phyloP scores from a whole-genome alignment of 345 rosid genomes.

The Brassica napus region Da-Ae NC_063448.1:6139001-6139500 shows the following conservation, averaged over 20 bases:
- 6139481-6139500: slow-evolving; percentile 17
- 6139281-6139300: slow-evolving; percentile 42
- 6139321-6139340: slow-evolving; percentile 56
- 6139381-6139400: slow-evolving; percentile 43
- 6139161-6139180: slow-evolving; percentile 58
- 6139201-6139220: slow-evolving; percentile 41
- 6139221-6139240: slow-evolving; percentile 45
- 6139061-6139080: slow-evolving; percentile 39
- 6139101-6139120: slow-evolving; percentile 42
- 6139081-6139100: slow-evolving; percentile 43
- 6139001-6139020: slow-evolving; percentile 45
- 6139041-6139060: slow-evolving; percentile 56
- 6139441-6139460: slow-evolving; percentile 41
- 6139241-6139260: slow-evolving; percentile 58
- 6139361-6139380: slow-evolving; percentile 37
- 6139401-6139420: slow-evolving; percentile 50
- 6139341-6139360: slow-evolving; percentile 53
- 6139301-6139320: slow-evolving; percentile 52
- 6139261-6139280: slow-evolving; percentile 44
- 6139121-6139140: slow-evolving; percentile 60
- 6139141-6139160: slow-evolving; percentile 47
- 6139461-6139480: slow-evolving; percentile 33
- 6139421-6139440: slow-evolving; percentile 39
- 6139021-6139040: slow-evolving; percentile 53
- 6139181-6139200: slow-evolving; percentile 54